Evolutionary conservation across 768 basidiomycete genomes (phyloP).

Genomic region (Suillus fuscotomentosus): DNA sequence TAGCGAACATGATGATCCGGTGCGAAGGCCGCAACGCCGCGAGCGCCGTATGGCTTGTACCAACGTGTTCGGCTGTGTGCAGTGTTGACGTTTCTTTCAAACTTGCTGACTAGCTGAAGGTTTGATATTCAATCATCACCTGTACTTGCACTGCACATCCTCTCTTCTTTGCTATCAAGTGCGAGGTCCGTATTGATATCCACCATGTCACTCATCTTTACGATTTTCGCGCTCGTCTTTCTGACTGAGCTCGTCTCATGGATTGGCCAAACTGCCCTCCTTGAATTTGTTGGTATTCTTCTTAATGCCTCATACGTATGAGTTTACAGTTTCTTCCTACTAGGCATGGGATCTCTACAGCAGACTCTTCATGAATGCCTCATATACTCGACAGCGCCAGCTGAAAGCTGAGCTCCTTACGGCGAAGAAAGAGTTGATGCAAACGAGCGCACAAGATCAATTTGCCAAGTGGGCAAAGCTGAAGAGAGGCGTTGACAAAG

Average conservation of each 20-base stretch:
- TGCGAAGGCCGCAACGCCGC: background rate
- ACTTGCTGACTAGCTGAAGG: slow-evolving; percentile 1
- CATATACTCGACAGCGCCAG: slow-evolving; percentile 56
- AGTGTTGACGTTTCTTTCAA: background rate
- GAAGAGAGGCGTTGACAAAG: slow-evolving; percentile 87
- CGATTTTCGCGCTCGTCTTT: slow-evolving; percentile 82
- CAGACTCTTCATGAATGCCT: slow-evolving; percentile 56
- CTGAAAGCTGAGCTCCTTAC: slow-evolving; percentile 80
- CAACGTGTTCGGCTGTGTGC: slow-evolving; percentile 3
- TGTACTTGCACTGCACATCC: background rate
- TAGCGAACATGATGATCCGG: background rate
- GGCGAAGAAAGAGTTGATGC: slow-evolving; percentile 81
- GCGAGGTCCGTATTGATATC: background rate
- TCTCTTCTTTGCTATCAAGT: background rate
- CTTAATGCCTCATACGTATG: slow-evolving; percentile 5
- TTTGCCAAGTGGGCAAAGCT: slow-evolving; percentile 99
- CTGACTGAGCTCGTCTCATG: slow-evolving; percentile 82
- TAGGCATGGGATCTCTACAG: slow-evolving; percentile 77
- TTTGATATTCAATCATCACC: background rate
- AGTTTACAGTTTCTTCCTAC: slow-evolving; percentile 1
- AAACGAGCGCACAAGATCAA: slow-evolving; percentile 94
- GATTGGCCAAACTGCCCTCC: slow-evolving; percentile 84
- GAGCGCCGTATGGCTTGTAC: background rate
- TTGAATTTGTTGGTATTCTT: slow-evolving; percentile 64
- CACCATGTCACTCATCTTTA: slow-evolving; percentile 74